Evolutionary conservation across 768 basidiomycete species (phyloP).

Genomic region (Goffeauzyma gilvescens): DNA sequence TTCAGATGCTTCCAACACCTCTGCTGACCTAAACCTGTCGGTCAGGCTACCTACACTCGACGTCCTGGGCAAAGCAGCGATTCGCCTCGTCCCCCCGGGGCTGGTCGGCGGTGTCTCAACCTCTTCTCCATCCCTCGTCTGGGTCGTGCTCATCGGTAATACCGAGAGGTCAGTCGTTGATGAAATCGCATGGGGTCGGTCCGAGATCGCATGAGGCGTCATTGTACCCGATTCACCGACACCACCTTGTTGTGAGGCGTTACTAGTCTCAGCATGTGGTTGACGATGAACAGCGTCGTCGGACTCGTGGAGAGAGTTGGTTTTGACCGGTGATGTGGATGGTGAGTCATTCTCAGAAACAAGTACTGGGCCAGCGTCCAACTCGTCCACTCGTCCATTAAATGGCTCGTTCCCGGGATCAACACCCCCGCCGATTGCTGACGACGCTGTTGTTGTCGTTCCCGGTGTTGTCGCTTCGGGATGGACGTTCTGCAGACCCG

Average conservation of each 20-base stretch:
- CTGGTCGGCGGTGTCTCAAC: no score
- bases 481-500: no score
- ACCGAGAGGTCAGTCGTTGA: constrained; percentile 22
- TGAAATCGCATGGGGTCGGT: constrained; percentile 25
- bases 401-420: constrained; percentile 22
- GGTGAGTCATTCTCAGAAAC: constrained; percentile 1
- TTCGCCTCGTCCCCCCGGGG: no score
- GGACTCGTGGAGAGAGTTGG: background rate
- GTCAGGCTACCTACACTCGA: no score
- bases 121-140: no score
- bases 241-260: constrained; percentile 12
- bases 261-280: no score
- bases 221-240: constrained; percentile 27
- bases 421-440: background rate
- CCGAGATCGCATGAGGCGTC: constrained; percentile 28
- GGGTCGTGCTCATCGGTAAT: no score
- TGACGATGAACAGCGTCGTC: no score
- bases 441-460: background rate
- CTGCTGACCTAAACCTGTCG: no score
- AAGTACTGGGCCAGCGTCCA: constrained; percentile 28
- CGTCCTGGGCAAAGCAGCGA: no score
- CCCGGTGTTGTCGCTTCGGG: background rate
- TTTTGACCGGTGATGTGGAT: constrained; percentile 5
- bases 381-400: constrained; percentile 30
- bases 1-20: no score